phyloP scores from a whole-genome alignment of 352 stramenopile genomes.

The Ophiocytium majus region DNA sequence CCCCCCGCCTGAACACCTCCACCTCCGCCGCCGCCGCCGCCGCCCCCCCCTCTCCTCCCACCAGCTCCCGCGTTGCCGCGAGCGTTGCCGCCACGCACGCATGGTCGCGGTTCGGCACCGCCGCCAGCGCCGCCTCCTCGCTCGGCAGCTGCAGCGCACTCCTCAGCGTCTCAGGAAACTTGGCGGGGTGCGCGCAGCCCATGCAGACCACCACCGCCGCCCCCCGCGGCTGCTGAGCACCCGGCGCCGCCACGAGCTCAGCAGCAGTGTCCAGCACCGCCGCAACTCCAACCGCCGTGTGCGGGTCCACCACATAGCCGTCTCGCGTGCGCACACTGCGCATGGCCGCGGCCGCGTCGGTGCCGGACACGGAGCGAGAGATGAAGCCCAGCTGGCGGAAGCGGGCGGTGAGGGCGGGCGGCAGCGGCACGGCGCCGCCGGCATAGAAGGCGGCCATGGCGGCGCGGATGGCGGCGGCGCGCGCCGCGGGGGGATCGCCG shows the following conservation, averaged over 20 bases:
- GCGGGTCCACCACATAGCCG: slow-evolving; percentile 47
- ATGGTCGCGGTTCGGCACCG: slow-evolving; percentile 7
- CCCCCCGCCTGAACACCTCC: slow-evolving; percentile 1
- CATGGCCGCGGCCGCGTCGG: slow-evolving; percentile 11
- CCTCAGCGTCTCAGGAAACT: slow-evolving; percentile 41
- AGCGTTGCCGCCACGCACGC: neutral
- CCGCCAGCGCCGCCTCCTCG: neutral
- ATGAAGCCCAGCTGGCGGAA: neutral
- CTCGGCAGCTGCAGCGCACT: slow-evolving; percentile 24
- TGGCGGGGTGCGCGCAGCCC: slow-evolving; percentile 40
- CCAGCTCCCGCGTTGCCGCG: neutral
- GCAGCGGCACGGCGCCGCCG: neutral
- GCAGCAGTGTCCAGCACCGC: neutral
- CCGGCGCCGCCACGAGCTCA: neutral
- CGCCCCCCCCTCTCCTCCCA: no score
- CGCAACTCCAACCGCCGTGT: slow-evolving; percentile 39
- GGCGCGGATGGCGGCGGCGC: slow-evolving; percentile 12
- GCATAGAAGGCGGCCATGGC: slow-evolving; percentile 26
- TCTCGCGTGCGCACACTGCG: slow-evolving; percentile 24
- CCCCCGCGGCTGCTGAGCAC: neutral
- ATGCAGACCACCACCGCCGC: slow-evolving; percentile 42
- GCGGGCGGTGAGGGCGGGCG: neutral
- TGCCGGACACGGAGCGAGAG: neutral
- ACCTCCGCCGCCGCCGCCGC: neutral
- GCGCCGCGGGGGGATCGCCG: neutral